Evolutionary conservation across 352 stramenopile genomes (phyloP).

Genomic region (Pythium oligandrum): DNA sequence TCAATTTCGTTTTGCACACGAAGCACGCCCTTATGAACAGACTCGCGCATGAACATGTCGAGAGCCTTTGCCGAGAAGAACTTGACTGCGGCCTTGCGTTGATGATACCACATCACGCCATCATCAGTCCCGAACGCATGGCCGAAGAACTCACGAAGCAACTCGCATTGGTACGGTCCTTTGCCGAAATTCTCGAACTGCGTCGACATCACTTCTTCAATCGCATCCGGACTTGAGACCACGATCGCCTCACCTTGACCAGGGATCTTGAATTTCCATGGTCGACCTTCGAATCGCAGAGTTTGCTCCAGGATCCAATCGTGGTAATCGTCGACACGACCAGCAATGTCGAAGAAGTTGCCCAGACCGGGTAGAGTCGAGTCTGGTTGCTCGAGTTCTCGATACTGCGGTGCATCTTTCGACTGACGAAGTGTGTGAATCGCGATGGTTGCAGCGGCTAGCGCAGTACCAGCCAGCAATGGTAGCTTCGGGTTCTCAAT

Average conservation of each 20-base stretch:
- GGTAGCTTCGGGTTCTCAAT: no score
- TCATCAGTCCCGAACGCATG: slow-evolving; percentile 20
- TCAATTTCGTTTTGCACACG: slow-evolving; percentile 16
- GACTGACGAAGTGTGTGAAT: no score
- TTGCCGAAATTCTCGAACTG: slow-evolving; percentile 36
- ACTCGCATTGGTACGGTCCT: slow-evolving; percentile 17
- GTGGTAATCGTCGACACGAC: slow-evolving; percentile 30
- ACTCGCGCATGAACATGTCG: background rate
- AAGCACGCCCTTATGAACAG: slow-evolving; percentile 10
- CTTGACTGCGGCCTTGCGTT: slow-evolving; percentile 26
- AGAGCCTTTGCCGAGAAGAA: slow-evolving; percentile 29
- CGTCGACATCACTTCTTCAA: slow-evolving; percentile 32
- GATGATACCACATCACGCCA: slow-evolving; percentile 25
- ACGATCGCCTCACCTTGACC: slow-evolving; percentile 18
- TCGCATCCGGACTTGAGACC: slow-evolving; percentile 14
- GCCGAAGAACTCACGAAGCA: slow-evolving; percentile 19
- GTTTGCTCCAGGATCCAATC: slow-evolving; percentile 36
- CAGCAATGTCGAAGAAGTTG: slow-evolving; percentile 25
- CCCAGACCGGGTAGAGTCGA: slow-evolving; percentile 33
- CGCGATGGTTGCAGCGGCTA: no score
- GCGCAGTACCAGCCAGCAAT: no score
- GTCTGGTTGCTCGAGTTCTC: slow-evolving; percentile 2
- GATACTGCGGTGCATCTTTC: background rate
- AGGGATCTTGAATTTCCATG: slow-evolving; percentile 20
- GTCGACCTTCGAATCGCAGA: slow-evolving; percentile 10